phyloP scores from a whole-genome alignment of 1,284 basidiomycete genomes.

The Trichosporon coremiiforme region DNA sequence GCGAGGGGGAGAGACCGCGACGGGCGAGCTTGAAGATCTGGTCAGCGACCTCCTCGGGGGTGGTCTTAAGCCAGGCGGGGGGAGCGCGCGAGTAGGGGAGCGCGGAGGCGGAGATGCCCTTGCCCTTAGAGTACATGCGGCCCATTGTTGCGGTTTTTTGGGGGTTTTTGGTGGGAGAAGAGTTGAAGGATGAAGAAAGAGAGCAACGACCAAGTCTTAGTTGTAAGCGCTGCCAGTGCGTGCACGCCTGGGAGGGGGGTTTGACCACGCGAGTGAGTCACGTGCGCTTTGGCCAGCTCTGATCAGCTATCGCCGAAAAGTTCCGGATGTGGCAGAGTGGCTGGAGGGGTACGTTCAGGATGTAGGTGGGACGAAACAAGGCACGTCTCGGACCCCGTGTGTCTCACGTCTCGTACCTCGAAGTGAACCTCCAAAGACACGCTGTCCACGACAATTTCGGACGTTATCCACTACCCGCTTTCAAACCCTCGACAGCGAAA shows the following conservation, averaged over 20 bases:
- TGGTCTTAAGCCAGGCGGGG: conserved; percentile 95
- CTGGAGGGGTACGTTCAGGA: too few relatives aligned
- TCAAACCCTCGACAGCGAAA: too few relatives aligned
- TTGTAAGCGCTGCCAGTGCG: not conserved
- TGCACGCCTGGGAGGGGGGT: too few relatives aligned
- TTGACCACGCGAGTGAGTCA: not conserved
- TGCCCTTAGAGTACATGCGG: conserved; percentile 65
- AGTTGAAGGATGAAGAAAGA: conserved; percentile 23
- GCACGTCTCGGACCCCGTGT: too few relatives aligned
- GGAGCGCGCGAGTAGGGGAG: conserved; percentile 95
- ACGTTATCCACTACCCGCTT: too few relatives aligned
- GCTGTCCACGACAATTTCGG: too few relatives aligned
- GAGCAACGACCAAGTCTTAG: not conserved
- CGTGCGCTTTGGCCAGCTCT: not conserved
- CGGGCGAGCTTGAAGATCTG: conserved; percentile 97
- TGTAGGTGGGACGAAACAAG: too few relatives aligned
- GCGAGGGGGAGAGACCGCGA: conserved; percentile 96
- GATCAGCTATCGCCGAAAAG: too few relatives aligned
- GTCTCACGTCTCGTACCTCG: too few relatives aligned
- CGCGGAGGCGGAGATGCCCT: conserved; percentile 98
- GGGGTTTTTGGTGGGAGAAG: conserved; percentile 17
- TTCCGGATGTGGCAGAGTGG: too few relatives aligned
- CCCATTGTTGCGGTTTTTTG: conserved; percentile 27
- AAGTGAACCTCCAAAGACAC: too few relatives aligned
- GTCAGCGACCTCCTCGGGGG: conserved; percentile 91